phyloP scores from a whole-genome alignment of 768 basidiomycete species.

The Gymnopilus junonius region DNA sequence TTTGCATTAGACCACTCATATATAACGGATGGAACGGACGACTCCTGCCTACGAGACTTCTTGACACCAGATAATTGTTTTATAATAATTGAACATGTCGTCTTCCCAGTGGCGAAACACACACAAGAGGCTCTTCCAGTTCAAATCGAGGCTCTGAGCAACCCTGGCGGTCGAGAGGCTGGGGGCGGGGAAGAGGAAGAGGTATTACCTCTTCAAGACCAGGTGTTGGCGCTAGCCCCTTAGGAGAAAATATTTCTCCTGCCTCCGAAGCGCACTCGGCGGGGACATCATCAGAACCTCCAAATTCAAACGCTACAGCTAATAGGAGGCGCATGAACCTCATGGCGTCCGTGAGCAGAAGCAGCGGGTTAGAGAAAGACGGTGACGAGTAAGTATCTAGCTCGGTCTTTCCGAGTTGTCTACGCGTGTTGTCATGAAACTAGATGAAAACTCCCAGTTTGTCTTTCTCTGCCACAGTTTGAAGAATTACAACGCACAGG shows the following conservation, averaged over 20 bases:
- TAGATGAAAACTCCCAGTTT: conserved; percentile 26
- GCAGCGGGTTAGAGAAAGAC: conserved; percentile 74
- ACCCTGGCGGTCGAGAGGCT: conserved; percentile 13
- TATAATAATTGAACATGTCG: too few species aligned
- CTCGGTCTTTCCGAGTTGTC: neutral
- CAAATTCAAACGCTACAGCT: neutral
- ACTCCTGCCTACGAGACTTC: neutral
- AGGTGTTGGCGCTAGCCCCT: conserved; percentile 1
- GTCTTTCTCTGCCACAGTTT: conserved; percentile 49
- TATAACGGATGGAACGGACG: neutral
- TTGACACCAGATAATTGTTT: neutral
- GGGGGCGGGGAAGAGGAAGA: conserved; percentile 13
- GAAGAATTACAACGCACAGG: conserved; percentile 61
- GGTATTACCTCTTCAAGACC: neutral
- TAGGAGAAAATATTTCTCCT: neutral
- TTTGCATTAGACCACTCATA: too few species aligned
- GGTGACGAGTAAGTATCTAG: conserved; percentile 74
- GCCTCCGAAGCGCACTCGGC: neutral
- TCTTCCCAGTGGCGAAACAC: neutral
- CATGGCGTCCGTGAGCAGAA: conserved; percentile 76
- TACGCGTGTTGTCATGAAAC: conserved; percentile 29
- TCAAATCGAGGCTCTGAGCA: neutral
- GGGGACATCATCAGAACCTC: neutral
- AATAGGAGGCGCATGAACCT: conserved; percentile 55
- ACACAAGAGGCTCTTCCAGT: conserved; percentile 16